Evolutionary conservation across 805 yeast species (phyloP).

Genomic region (Kodamaea laetipori): DNA sequence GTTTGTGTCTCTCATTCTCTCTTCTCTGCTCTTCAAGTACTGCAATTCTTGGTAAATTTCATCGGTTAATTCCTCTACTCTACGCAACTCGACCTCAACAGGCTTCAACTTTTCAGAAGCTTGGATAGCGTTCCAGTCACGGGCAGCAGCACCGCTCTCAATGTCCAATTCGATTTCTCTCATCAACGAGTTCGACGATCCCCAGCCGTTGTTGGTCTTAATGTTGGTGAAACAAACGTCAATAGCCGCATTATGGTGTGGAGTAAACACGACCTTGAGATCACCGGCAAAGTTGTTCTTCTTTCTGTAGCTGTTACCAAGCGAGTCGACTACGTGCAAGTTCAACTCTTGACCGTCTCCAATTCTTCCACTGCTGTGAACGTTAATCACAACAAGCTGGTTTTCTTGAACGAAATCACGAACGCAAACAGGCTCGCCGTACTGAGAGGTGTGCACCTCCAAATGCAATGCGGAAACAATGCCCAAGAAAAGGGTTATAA

Average conservation of each 20-base stretch:
- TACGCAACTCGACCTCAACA: conserved; percentile 84
- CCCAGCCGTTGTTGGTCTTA: conserved; percentile 22
- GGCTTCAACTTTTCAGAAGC: conserved; percentile 93
- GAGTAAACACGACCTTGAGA: conserved; percentile 78
- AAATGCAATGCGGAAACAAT: conserved; percentile 48
- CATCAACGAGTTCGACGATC: conserved; percentile 22
- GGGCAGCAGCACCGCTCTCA: conserved; percentile 94
- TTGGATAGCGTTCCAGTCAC: conserved; percentile 96
- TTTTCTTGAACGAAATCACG: conserved; percentile 88
- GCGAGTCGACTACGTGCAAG: conserved; percentile 68
- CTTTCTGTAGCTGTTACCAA: conserved; percentile 80
- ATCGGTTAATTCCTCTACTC: conserved; percentile 79
- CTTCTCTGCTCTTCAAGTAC: conserved; percentile 86
- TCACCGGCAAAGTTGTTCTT: conserved; percentile 75
- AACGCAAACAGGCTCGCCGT: conserved; percentile 71
- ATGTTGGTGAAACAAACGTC: conserved; percentile 87
- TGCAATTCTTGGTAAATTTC: conserved; percentile 80
- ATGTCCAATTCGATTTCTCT: conserved; percentile 88
- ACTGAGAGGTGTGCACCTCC: conserved; percentile 51
- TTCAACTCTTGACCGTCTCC: conserved; percentile 89
- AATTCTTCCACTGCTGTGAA: conserved; percentile 67
- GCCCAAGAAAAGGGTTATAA: conserved; percentile 22
- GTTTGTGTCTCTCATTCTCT: conserved; percentile 91
- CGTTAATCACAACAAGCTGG: conserved; percentile 83
- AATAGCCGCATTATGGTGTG: conserved; percentile 78